A percentile compares a stretch with the other conserved stretches of the same genome.
Conservation (phyloP, 805 yeast genomes). For the Saturnispora sanitii region DNA sequence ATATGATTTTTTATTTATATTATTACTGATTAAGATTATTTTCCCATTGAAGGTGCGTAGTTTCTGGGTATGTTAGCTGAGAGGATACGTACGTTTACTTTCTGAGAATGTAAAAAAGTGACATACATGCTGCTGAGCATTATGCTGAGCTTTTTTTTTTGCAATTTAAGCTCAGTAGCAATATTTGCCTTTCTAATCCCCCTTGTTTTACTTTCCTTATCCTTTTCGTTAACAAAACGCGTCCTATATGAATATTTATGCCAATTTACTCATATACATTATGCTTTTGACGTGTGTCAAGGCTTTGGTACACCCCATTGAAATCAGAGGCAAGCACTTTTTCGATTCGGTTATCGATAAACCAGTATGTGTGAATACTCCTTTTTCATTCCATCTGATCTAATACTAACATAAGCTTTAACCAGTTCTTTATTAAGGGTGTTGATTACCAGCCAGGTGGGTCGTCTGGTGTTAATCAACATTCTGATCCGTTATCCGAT, state of each 20-base stretch:
- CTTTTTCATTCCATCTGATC: too few species aligned
- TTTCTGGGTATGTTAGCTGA: too few species aligned
- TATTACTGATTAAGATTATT: too few species aligned
- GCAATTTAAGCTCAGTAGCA: not conserved
- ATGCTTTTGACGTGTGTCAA: not conserved
- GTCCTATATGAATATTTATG: not conserved
- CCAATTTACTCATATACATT: not conserved
- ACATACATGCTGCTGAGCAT: too few species aligned
- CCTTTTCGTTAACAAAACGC: not conserved
- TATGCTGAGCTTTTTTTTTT: not conserved
- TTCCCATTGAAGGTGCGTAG: too few species aligned
- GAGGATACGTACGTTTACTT: too few species aligned
- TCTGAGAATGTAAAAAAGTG: too few species aligned
- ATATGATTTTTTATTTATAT: constrained; percentile 2
- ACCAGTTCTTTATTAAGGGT: constrained; percentile 79
- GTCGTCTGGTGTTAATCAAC: constrained; percentile 64
- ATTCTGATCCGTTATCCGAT: constrained; percentile 58
- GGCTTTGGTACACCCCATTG: constrained; percentile 45
- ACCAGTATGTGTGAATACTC: constrained; percentile 52
- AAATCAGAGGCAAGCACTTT: constrained; percentile 60
- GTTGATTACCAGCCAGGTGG: constrained; percentile 80
- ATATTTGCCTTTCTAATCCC: not conserved
- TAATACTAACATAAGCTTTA: too few species aligned
- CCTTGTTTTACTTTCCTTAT: not conserved
- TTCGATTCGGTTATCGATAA: constrained; percentile 63